Conservation (phyloP, 768 basidiomycete genomes). For the Calocera viscosa region DNA sequence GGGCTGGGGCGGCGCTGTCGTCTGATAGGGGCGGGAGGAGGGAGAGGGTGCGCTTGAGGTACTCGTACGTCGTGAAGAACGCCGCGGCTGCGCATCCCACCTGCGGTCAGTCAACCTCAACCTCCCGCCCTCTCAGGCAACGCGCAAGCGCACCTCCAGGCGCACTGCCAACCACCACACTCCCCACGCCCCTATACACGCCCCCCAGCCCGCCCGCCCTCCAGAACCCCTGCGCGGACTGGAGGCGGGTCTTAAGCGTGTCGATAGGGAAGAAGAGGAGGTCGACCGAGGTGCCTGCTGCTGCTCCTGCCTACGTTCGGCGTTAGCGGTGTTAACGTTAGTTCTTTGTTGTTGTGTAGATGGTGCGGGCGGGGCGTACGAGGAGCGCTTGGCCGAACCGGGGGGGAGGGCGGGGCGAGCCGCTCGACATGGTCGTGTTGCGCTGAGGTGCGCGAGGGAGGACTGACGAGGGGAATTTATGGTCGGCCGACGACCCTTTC, state of each 20-base stretch:
- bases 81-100: constrained; percentile 54
- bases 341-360: no score
- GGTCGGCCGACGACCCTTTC: no score
- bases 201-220: constrained; percentile 78
- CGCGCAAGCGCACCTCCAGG: constrained; percentile 64
- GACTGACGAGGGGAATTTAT: no score
- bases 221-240: constrained; percentile 75
- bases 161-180: constrained; percentile 87
- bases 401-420: neutral
- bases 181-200: constrained; percentile 87
- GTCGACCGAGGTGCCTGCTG: constrained; percentile 90
- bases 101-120: neutral
- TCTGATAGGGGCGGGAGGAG: constrained; percentile 41
- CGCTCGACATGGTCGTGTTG: no score
- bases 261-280: constrained; percentile 94
- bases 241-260: constrained; percentile 90
- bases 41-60: constrained; percentile 65
- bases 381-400: neutral
- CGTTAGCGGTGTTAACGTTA: no score
- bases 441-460: no score
- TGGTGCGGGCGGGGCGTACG: neutral
- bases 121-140: neutral
- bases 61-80: constrained; percentile 92
- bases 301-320: constrained; percentile 60
- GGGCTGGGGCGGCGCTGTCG: constrained; percentile 37